These are phyloP conservation scores for Suillus placidus DNA, from an alignment of 768 basidiomycete species.

Conservation along the genomic window DNA sequence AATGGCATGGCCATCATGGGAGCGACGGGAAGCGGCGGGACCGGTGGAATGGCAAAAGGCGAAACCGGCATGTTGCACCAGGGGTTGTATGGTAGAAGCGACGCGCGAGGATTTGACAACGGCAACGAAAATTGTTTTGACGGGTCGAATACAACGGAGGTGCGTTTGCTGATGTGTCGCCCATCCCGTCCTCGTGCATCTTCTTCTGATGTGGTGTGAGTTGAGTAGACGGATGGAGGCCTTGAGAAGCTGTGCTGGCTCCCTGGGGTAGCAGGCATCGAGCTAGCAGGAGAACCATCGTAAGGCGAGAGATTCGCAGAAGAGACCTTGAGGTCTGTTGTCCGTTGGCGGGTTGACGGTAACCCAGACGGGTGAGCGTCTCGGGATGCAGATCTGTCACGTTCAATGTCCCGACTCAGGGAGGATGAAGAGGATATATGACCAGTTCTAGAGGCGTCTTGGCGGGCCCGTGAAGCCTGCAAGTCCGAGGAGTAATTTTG, in stretches of 20 bases:
- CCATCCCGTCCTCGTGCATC: constrained; percentile 48
- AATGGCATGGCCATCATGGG: constrained; percentile 42
- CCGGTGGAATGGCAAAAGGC: constrained; percentile 34
- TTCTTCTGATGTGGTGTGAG: constrained; percentile 58
- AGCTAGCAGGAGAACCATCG: constrained; percentile 56
- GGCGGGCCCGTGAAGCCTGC: constrained; percentile 58
- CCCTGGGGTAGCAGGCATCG: constrained; percentile 41
- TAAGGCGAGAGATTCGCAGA: constrained; percentile 33
- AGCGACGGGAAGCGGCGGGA: constrained; percentile 39
- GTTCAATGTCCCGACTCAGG: constrained; percentile 25
- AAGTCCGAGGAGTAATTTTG: constrained; percentile 60
- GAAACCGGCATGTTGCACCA: constrained; percentile 25
- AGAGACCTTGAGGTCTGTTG: constrained; percentile 47
- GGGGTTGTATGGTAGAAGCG: constrained; percentile 30
- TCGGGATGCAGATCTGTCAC: constrained; percentile 41
- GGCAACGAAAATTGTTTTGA: constrained; percentile 32
- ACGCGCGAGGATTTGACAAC: constrained; percentile 23
- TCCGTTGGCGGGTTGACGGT: constrained; percentile 45
- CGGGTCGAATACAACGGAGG: constrained; percentile 41
- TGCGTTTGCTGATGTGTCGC: constrained; percentile 41
- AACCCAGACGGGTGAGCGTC: constrained; percentile 27
- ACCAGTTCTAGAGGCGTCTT: constrained; percentile 60
- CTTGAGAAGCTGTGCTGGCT: constrained; percentile 46
- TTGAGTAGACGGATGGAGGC: constrained; percentile 59
- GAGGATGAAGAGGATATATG: constrained; percentile 27